Conservation (phyloP, 1,284 basidiomycete genomes). For the Ustilago nuda region DNA sequence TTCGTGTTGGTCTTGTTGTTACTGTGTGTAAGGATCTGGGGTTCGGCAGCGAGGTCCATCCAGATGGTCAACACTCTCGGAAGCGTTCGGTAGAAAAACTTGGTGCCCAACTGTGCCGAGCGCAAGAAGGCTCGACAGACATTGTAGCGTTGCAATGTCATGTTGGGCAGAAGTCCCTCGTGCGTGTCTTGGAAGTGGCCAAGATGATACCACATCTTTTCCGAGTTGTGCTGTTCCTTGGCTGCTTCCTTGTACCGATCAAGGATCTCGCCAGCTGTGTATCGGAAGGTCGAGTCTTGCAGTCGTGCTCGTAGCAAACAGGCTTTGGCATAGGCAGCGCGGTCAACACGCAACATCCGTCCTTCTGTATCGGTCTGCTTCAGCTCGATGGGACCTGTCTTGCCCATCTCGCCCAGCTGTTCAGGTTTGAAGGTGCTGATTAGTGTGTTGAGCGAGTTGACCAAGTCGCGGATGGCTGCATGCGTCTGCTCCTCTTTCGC, state of each 20-base stretch:
- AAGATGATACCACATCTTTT: conserved; percentile 70
- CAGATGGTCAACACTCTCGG: conserved; percentile 94
- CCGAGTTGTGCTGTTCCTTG: conserved; percentile 73
- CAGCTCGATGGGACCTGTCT: conserved; percentile 31
- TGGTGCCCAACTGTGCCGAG: conserved; percentile 86
- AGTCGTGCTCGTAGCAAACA: conserved; percentile 89
- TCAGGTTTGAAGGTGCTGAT: conserved; percentile 35
- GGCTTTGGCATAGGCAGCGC: conserved; percentile 73
- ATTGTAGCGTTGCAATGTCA: conserved; percentile 69
- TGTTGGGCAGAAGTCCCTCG: conserved; percentile 72
- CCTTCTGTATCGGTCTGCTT: conserved; percentile 35
- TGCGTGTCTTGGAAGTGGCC: conserved; percentile 59
- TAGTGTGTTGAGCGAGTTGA: conserved; percentile 76
- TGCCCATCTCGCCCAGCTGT: conserved; percentile 20
- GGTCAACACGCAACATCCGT: conserved; percentile 28
- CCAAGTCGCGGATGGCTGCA: conserved; percentile 88
- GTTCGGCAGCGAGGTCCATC: conserved; percentile 86
- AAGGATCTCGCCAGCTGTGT: conserved; percentile 76
- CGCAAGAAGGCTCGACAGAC: conserved; percentile 79
- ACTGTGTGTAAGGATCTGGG: conserved; percentile 54
- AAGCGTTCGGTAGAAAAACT: conserved; percentile 96
- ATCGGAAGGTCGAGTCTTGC: conserved; percentile 89
- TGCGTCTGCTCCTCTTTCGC: conserved; percentile 84
- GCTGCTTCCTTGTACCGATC: conserved; percentile 68
- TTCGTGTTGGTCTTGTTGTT: conserved; percentile 50